Evolutionary conservation across 163 green algal genomes (phyloP).

Genomic region (Chloromonas sp.): DNA sequence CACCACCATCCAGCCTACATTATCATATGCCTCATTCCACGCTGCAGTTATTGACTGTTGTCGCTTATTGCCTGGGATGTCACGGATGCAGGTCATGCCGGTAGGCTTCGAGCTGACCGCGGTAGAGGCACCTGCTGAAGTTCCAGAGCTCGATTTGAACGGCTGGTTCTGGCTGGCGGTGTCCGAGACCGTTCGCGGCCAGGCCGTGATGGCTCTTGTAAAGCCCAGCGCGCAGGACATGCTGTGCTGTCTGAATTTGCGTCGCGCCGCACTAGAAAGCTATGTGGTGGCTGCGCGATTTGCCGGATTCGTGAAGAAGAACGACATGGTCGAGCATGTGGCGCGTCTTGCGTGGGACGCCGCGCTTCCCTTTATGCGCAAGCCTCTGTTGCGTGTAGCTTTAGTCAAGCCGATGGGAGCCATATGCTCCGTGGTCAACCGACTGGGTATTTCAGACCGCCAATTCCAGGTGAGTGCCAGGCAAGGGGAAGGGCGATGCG

Average conservation of each 20-base stretch:
- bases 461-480: constrained; percentile 37
- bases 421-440: constrained; percentile 26
- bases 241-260: constrained; percentile 21
- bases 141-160: constrained; percentile 32
- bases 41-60: too few species aligned
- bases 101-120: constrained; percentile 14
- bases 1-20: too few species aligned
- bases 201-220: constrained; percentile 15
- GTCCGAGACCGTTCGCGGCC: constrained; percentile 24
- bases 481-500: neutral
- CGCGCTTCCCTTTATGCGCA: constrained; percentile 21
- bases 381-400: constrained; percentile 26
- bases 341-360: constrained; percentile 33
- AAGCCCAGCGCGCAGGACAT: constrained; percentile 8
- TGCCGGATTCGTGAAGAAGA: constrained; percentile 30
- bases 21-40: too few species aligned
- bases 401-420: constrained; percentile 18
- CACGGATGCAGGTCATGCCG: constrained; percentile 8
- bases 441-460: constrained; percentile 19
- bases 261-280: constrained; percentile 27
- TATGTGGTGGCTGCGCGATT: constrained; percentile 23
- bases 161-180: constrained; percentile 49
- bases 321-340: constrained; percentile 16
- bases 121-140: constrained; percentile 18
- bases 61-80: neutral